Percentiles rank a stretch among this genome's conserved stretches.
Conservation (phyloP, 75 land plant species). For the Cupressus sempervirens region DNA sequence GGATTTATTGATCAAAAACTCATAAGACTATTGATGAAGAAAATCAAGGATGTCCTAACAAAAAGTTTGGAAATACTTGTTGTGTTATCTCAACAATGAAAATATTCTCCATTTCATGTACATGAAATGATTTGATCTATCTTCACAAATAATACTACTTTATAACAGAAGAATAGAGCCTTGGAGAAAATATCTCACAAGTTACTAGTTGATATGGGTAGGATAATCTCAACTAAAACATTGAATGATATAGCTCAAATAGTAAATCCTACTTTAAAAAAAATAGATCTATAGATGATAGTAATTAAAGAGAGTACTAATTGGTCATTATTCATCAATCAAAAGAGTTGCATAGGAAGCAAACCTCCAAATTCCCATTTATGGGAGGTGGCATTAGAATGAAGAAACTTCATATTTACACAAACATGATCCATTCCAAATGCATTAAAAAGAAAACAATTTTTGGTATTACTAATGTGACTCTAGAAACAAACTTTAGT, state of each 20-base stretch:
- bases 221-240: too few relatives aligned
- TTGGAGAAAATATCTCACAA: background rate
- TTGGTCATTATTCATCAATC: background rate
- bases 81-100: background rate
- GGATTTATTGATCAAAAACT: too few relatives aligned
- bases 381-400: too few relatives aligned
- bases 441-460: conserved; percentile 12
- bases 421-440: conserved; percentile 92
- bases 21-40: too few relatives aligned
- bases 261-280: background rate
- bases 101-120: background rate
- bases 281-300: background rate
- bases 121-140: background rate
- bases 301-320: background rate
- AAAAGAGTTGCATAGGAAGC: background rate
- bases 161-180: background rate
- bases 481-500: background rate
- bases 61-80: background rate
- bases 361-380: too few relatives aligned
- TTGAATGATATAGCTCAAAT: background rate
- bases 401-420: conserved; percentile 92
- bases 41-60: too few relatives aligned
- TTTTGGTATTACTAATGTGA: background rate
- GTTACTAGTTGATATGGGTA: background rate
- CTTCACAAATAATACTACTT: background rate